Evolutionary conservation across 306 rosid species (phyloP).

Genomic region (Lathyrus oleraceus): DNA sequence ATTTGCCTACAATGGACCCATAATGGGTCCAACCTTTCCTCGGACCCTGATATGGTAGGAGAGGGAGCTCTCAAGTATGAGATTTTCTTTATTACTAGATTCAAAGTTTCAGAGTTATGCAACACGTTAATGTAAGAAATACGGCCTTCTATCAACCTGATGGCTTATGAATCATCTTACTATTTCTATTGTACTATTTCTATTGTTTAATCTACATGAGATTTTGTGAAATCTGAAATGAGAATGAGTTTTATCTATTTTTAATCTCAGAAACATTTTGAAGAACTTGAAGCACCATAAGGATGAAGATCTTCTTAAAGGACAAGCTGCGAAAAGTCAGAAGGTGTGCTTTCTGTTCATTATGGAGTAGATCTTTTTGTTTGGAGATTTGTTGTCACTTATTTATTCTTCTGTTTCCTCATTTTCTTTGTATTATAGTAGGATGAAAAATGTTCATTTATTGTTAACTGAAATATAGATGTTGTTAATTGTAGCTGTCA

Average conservation of each 20-base stretch:
- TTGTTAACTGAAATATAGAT: neutral
- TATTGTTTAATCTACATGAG: neutral
- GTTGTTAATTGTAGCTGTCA: conserved; percentile 9
- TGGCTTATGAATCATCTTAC: conserved; percentile 15
- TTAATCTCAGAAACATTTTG: conserved; percentile 56
- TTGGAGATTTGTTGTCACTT: neutral
- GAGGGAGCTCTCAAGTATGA: neutral
- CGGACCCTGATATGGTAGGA: neutral
- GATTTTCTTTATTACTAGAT: conserved; percentile 4
- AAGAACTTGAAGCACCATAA: conserved; percentile 76
- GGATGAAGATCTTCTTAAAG: conserved; percentile 85
- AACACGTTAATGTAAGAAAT: conserved; percentile 21
- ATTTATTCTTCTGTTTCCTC: neutral
- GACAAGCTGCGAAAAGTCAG: conserved; percentile 85
- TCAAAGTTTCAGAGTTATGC: conserved; percentile 15
- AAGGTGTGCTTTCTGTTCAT: conserved; percentile 52
- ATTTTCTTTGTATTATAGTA: no score
- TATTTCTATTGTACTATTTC: neutral
- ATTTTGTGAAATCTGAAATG: conserved; percentile 17
- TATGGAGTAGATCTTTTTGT: neutral
- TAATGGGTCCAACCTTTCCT: neutral
- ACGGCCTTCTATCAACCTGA: neutral
- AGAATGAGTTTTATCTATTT: conserved; percentile 20
- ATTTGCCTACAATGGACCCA: neutral
- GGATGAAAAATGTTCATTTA: conserved; percentile 9